These are phyloP conservation scores for Catenaria anguillulae DNA, from an alignment of 371 early-diverging fungal genomes.

Conservation along the genomic window DNA sequence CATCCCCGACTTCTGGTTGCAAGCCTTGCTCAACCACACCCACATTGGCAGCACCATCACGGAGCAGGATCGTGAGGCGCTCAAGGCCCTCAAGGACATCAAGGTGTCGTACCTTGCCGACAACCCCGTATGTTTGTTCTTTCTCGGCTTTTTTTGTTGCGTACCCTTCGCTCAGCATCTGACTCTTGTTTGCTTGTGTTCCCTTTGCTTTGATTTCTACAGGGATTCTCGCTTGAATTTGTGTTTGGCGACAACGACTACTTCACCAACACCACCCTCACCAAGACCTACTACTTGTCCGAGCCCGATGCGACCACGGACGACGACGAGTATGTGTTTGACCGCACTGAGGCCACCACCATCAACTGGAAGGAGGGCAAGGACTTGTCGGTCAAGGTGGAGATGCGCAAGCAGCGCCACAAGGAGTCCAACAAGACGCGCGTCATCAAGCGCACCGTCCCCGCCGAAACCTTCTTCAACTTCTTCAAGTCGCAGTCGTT, in stretches of 20 bases:
- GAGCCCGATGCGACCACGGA: constrained; percentile 44
- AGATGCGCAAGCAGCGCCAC: constrained; percentile 94
- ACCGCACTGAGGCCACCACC: constrained; percentile 70
- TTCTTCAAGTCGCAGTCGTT: constrained; percentile 76
- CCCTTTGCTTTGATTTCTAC: constrained; percentile 4
- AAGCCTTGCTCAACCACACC: constrained; percentile 66
- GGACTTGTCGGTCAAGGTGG: constrained; percentile 75
- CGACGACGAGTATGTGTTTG: constrained; percentile 69
- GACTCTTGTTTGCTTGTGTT: background rate
- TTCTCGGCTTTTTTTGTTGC: constrained; percentile 8
- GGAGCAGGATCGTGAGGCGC: constrained; percentile 68
- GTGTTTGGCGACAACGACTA: constrained; percentile 70
- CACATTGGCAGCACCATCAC: constrained; percentile 65
- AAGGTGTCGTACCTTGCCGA: constrained; percentile 63
- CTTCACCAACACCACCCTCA: constrained; percentile 69
- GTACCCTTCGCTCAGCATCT: background rate
- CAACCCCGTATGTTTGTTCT: constrained; percentile 28
- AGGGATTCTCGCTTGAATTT: constrained; percentile 86
- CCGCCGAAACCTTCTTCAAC: constrained; percentile 83
- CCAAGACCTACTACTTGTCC: constrained; percentile 76
- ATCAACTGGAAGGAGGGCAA: constrained; percentile 93
- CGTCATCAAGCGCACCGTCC: constrained; percentile 85
- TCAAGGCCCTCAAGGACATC: constrained; percentile 72
- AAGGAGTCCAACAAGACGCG: constrained; percentile 94
- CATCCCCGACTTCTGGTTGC: constrained; percentile 76